Conservation (phyloP, 257 asterid species). For the Capsicum chinense region DNA sequence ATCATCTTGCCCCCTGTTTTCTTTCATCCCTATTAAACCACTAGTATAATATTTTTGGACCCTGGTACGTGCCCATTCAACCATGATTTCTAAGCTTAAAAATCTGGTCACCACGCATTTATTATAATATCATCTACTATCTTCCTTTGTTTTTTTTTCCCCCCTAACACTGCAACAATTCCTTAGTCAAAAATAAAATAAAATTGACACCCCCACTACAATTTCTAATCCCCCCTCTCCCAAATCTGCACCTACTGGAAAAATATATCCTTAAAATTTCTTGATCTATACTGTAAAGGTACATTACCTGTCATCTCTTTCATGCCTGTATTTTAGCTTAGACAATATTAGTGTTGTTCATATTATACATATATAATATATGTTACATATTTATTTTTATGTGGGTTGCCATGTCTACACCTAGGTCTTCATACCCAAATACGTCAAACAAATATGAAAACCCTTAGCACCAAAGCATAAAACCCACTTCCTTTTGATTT, state of each 20-base stretch:
- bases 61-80: conserved; percentile 31
- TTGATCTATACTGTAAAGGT: conserved; percentile 29
- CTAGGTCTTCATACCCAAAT: conserved; percentile 29
- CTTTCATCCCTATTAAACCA: conserved; percentile 21
- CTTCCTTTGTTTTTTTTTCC: not conserved
- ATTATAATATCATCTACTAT: not conserved
- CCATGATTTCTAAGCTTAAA: conserved; percentile 28
- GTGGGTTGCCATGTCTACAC: conserved; percentile 34
- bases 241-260: conserved; percentile 31
- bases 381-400: conserved; percentile 22
- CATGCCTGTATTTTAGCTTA: conserved; percentile 19
- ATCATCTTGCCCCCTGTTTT: not conserved
- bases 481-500: conserved; percentile 19
- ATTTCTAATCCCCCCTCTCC: not conserved
- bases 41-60: conserved; percentile 14
- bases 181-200: conserved; percentile 24
- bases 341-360: conserved; percentile 15
- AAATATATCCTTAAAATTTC: not conserved
- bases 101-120: conserved; percentile 35
- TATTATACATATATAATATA: conserved; percentile 20
- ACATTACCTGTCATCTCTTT: conserved; percentile 23
- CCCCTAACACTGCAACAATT: conserved; percentile 30
- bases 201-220: not conserved
- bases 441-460: conserved; percentile 26
- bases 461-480: conserved; percentile 14